These are phyloP conservation scores for Skeletonema marinoi DNA, from an alignment of 108 stramenopile genomes.

Conservation along the genomic window DNA sequence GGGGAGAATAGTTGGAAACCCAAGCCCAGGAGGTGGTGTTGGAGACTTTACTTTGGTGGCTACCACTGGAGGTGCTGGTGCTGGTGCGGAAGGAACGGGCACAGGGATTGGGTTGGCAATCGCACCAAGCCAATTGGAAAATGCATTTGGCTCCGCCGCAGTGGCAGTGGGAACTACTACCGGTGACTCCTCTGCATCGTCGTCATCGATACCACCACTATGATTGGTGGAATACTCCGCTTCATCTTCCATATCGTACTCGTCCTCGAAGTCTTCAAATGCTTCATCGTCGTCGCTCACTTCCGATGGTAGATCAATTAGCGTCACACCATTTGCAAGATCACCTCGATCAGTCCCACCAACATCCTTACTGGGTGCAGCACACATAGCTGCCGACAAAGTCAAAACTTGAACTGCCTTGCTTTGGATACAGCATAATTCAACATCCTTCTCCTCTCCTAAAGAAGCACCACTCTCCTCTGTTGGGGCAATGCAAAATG, in stretches of 20 bases:
- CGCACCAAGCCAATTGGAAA: conserved; percentile 85
- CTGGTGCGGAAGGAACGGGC: conserved; percentile 9
- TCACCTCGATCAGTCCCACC: conserved; percentile 26
- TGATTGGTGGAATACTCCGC: conserved; percentile 15
- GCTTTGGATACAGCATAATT: conserved; percentile 66
- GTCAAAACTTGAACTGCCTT: conserved; percentile 72
- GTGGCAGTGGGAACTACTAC: neutral
- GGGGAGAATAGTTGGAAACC: conserved; percentile 6
- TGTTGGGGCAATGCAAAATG: conserved; percentile 51
- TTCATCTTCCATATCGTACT: conserved; percentile 27
- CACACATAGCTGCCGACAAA: conserved; percentile 64
- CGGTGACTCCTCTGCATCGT: neutral
- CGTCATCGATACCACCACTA: conserved; percentile 18
- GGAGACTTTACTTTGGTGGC: neutral
- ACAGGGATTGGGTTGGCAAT: conserved; percentile 36
- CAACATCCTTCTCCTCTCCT: conserved; percentile 47
- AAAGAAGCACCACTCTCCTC: neutral
- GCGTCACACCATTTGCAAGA: conserved; percentile 26
- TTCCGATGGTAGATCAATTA: conserved; percentile 11
- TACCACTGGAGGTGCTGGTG: conserved; percentile 22
- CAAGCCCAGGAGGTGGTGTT: conserved; percentile 30
- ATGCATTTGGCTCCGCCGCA: conserved; percentile 37
- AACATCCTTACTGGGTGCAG: conserved; percentile 23
- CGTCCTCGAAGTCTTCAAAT: conserved; percentile 20
- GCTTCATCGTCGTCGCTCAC: conserved; percentile 20